These are phyloP conservation scores for Yamadazyma akitaensis DNA, from an alignment of 805 yeast genomes.

Conservation along the genomic window DNA sequence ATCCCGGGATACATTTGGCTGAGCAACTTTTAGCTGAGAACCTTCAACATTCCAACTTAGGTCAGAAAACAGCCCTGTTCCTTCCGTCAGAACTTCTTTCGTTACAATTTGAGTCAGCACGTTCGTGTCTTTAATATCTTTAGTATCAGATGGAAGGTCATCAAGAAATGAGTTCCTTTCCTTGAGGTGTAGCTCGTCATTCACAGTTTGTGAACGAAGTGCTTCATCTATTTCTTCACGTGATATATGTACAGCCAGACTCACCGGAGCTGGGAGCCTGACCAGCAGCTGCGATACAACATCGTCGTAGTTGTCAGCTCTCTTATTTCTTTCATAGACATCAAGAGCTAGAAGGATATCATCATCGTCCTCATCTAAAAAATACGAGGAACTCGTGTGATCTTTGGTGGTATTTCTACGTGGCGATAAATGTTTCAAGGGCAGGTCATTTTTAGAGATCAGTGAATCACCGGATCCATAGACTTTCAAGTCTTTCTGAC, in stretches of 20 bases:
- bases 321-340: not conserved
- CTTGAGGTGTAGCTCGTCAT: not conserved
- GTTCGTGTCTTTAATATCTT: not conserved
- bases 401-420: not conserved
- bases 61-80: not conserved
- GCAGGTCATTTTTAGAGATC: not conserved
- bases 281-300: not conserved
- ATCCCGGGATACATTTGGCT: no score
- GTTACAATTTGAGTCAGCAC: not conserved
- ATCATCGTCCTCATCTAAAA: conserved; percentile 2
- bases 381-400: not conserved
- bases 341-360: conserved; percentile 4
- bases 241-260: not conserved
- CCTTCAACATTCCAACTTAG: not conserved
- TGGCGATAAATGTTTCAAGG: not conserved
- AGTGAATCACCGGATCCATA: not conserved
- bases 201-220: not conserved
- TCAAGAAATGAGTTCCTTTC: not conserved
- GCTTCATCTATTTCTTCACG: not conserved
- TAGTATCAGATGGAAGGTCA: not conserved
- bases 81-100: not conserved
- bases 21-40: not conserved
- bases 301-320: not conserved
- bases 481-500: not conserved
- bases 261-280: not conserved